phyloP scores from a whole-genome alignment of 140 eudicot species.

The Oenanthe javanica region DNA sequence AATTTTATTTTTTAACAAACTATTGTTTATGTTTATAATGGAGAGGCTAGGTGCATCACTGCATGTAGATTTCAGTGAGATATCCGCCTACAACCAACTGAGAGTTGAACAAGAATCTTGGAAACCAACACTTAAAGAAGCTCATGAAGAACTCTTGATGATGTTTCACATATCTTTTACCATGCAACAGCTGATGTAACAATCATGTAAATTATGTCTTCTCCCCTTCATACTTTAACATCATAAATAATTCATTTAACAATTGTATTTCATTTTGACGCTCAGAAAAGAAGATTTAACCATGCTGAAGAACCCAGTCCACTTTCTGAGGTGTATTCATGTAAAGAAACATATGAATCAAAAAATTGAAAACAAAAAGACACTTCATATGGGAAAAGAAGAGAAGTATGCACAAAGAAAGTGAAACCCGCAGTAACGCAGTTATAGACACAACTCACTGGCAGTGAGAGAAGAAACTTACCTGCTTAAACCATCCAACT shows the following conservation, averaged over 20 bases:
- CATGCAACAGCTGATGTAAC: background rate
- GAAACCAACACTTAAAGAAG: background rate
- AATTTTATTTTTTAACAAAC: background rate
- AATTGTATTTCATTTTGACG: background rate
- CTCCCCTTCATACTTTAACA: background rate
- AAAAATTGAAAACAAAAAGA: background rate
- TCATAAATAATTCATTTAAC: background rate
- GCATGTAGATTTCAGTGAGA: background rate
- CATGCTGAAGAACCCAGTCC: background rate
- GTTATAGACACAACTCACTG: background rate
- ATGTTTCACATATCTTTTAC: background rate
- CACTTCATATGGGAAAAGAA: background rate
- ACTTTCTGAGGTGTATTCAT: background rate
- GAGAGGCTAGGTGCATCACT: background rate
- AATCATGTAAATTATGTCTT: background rate
- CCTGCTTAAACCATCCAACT: constrained; percentile 53
- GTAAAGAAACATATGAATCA: background rate
- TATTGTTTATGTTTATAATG: background rate
- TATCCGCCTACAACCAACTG: background rate
- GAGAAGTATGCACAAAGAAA: constrained; percentile 1
- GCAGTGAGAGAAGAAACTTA: constrained; percentile 18
- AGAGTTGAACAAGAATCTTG: background rate
- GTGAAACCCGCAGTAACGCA: background rate
- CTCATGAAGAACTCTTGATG: background rate
- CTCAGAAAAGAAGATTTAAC: background rate